A percentile compares a stretch with the other conserved stretches of the same genome.
phyloP scores from a whole-genome alignment of 2,329 filamentous ascomycete species.

The Penicillium sp. region DNA sequence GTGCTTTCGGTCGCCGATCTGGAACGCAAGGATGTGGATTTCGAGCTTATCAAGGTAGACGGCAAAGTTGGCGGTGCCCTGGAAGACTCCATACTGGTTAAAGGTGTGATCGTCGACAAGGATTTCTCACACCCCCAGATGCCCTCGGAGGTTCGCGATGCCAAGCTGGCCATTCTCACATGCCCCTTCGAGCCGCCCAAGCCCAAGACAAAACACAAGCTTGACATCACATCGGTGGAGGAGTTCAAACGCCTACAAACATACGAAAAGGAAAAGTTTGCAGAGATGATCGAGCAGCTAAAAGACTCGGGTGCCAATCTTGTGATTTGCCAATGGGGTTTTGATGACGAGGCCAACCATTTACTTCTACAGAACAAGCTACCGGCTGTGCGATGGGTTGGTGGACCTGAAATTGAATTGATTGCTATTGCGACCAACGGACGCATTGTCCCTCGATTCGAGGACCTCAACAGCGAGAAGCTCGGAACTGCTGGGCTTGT shows the following conservation, averaged over 20 bases:
- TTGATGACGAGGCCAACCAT: conserved; percentile 98
- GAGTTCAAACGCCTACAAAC: conserved; percentile 97
- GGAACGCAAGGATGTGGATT: conserved; percentile 94
- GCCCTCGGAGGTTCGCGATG: conserved; percentile 90
- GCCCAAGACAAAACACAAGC: conserved; percentile 99
- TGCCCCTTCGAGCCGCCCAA: conserved; percentile 98
- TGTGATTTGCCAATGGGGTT: conserved; percentile 98
- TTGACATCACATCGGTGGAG: conserved; percentile 94
- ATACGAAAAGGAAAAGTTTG: conserved; percentile 94
- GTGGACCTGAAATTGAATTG: conserved; percentile 94
- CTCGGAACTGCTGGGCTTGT: conserved; percentile 86
- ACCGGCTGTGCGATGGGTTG: conserved; percentile 95
- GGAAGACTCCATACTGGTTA: conserved; percentile 90
- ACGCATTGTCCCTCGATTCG: conserved; percentile 93
- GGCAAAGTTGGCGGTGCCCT: conserved; percentile 93
- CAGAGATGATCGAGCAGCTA: conserved; percentile 98
- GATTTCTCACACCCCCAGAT: conserved; percentile 99
- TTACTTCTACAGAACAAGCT: conserved; percentile 92
- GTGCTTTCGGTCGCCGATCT: conserved; percentile 95
- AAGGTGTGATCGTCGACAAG: conserved; percentile 98
- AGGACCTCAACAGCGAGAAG: conserved; percentile 88
- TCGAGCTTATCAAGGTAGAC: conserved; percentile 98
- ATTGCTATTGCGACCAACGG: conserved; percentile 99
- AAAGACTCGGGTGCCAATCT: conserved; percentile 96
- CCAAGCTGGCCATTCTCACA: conserved; percentile 95